Evolutionary conservation across 176 grass and related monocot species (phyloP), one percentile per base, ranked within the genome.

Genomic region (Thinopyrum elongatum): DNA sequence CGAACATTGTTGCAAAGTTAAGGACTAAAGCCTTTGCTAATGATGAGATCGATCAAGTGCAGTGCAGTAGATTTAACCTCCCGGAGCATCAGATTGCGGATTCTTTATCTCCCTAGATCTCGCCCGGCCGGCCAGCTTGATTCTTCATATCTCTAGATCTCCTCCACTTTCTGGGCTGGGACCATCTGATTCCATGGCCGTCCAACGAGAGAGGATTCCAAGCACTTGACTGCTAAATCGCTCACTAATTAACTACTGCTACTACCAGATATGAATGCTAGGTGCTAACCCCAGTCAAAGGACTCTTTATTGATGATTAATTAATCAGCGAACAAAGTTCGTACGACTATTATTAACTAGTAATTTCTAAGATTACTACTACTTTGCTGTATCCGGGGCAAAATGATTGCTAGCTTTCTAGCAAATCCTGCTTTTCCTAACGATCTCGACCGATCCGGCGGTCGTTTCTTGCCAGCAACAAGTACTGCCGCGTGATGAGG

Each of bases 331-430:
- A 49, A 31, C 38, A 75, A 80, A 67, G 69, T 16, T 34, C 23
- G 72, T 27, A 33, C 34, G 10, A 42, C 41, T 42, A 42, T 42
- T 65, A 62, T 25, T 46, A 14, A 46, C 42, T 47, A 11, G 0
- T 39, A 47, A 47, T 47, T 4, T 47, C 12, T 47, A 3, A 41
- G 39, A 47, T 46, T 46, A 0, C 7, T 39, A 10, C 44, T 47
- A 15, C 13, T 49, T 49, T 49, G 46, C 14, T 1, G 46, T 6
- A 49, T 49, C 46, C 46, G 5, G 46, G 46, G 14, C 1, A 6
- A 53, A 53, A 53, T 75, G 87, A 85, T 80, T 23, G 36, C 49
- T 0, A 49, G 8, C 73, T 83, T 78, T 86, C 65, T 36, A 55
- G 4, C 17, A 71, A 68, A 85, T 57, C 69, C 10, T 22, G n/a